These are phyloP conservation scores for Aphanomyces astaci DNA, from an alignment of 352 stramenopile species.

Conservation along the genomic window DNA sequence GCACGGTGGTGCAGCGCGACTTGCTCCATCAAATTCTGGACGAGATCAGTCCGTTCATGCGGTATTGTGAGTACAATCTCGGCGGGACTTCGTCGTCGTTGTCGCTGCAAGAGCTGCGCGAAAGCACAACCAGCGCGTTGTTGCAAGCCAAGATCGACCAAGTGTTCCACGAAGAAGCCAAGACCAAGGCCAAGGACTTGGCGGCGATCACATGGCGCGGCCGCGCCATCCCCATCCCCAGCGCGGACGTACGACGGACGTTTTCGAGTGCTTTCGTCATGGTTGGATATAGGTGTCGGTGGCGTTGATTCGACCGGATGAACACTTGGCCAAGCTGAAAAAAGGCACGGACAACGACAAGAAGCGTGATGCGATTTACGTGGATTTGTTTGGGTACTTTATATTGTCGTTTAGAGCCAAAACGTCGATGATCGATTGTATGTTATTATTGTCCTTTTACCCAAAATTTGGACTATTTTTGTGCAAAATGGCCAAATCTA, in stretches of 20 bases:
- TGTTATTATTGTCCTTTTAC: too few relatives aligned
- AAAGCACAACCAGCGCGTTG: conserved; percentile 55
- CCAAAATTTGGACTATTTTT: too few relatives aligned
- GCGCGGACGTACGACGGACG: conserved; percentile 44
- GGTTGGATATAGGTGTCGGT: conserved; percentile 24
- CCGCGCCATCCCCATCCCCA: conserved; percentile 59
- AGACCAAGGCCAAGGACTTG: conserved; percentile 78
- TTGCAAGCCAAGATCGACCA: conserved; percentile 80
- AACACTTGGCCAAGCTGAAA: conserved; percentile 56
- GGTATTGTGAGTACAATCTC: conserved; percentile 77
- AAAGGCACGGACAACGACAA: conserved; percentile 46
- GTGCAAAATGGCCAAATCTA: background rate
- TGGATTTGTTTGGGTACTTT: conserved; percentile 43
- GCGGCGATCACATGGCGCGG: conserved; percentile 75
- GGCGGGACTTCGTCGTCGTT: conserved; percentile 32
- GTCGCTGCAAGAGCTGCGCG: conserved; percentile 23
- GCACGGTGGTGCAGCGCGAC: conserved; percentile 73
- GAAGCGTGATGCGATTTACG: conserved; percentile 53
- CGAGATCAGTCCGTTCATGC: conserved; percentile 76
- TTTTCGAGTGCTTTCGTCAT: background rate
- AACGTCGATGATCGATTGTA: too few relatives aligned
- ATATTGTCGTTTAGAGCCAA: too few relatives aligned
- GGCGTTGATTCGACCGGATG: conserved; percentile 60
- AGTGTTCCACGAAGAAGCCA: conserved; percentile 71
- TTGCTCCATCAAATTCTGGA: conserved; percentile 59